Conservation (phyloP, 139 green algal species). For the Nannochloris sp. region DNA sequence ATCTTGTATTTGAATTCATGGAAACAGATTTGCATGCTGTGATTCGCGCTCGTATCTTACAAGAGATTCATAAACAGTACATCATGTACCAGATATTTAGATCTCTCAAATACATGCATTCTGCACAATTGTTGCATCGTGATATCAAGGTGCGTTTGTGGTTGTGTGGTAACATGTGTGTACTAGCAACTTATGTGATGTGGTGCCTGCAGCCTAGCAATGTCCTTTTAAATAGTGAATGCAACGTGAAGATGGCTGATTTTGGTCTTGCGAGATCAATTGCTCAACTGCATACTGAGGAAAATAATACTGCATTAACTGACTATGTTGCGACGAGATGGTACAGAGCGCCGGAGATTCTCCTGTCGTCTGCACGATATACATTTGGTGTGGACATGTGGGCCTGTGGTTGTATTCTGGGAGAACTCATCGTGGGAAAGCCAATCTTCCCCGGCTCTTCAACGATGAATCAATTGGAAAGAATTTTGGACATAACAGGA, state of each 20-base stretch:
- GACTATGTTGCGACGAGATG: conserved; percentile 98
- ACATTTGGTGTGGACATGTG: conserved; percentile 98
- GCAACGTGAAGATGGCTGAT: conserved; percentile 93
- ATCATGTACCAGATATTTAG: conserved; percentile 99
- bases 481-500: conserved; percentile 74
- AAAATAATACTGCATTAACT: conserved; percentile 70
- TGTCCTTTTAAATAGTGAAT: conserved; percentile 96
- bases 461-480: conserved; percentile 93
- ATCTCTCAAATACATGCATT: conserved; percentile 95
- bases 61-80: conserved; percentile 96
- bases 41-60: conserved; percentile 90
- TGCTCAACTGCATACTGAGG: conserved; percentile 43
- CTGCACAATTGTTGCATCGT: conserved; percentile 84
- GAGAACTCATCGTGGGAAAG: conserved; percentile 84
- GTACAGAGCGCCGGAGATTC: conserved; percentile 95
- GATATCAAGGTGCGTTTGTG: conserved; percentile 78
- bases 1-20: conserved; percentile 98
- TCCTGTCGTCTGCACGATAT: conserved; percentile 89
- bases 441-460: conserved; percentile 87
- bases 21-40: conserved; percentile 93
- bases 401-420: conserved; percentile 94
- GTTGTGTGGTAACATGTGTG: conserved; percentile 23
- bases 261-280: conserved; percentile 85
- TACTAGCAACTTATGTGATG: conserved; percentile 22
- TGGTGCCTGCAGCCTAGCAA: conserved; percentile 65